These are phyloP conservation scores for sorghum (Sorghum bicolor) DNA, from an alignment of 176 grass and related monocot species.

Conservation along the genomic window Sorghum_bicolor_NCBIv3 NC_012878.2:15366001-15366500, in stretches of 20 bases:
- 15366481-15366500: slow-evolving; percentile 40
- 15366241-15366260: neutral
- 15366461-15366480: slow-evolving; percentile 63
- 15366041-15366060: neutral
- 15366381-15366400: neutral
- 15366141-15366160: neutral
- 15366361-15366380: neutral
- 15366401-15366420: neutral
- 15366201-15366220: neutral
- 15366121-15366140: neutral
- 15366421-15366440: slow-evolving; percentile 58
- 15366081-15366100: neutral
- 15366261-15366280: slow-evolving; percentile 69
- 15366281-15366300: slow-evolving; percentile 53
- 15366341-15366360: neutral
- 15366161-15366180: neutral
- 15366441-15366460: slow-evolving; percentile 83
- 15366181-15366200: neutral
- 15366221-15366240: neutral
- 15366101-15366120: neutral
- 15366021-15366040: neutral
- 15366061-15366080: neutral
- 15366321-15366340: slow-evolving; percentile 66
- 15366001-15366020: neutral
- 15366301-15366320: slow-evolving; percentile 86